Evolutionary conservation across 2,329 filamentous ascomycete genomes (phyloP).

Genomic region (Beauveria brongniartii): DNA sequence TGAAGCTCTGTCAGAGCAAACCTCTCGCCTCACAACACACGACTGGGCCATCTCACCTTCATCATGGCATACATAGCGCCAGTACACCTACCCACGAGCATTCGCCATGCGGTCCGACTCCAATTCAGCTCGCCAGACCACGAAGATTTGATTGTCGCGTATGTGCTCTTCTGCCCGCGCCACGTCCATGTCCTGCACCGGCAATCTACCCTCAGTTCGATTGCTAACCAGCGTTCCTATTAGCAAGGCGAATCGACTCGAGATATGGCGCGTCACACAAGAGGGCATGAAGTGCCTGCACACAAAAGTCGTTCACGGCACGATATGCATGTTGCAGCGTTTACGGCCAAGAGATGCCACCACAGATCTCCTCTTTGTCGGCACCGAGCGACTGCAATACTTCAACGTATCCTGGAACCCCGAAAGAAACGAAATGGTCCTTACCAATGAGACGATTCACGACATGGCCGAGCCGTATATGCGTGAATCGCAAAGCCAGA

Average conservation of each 20-base stretch:
- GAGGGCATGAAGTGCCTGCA: slow-evolving; percentile 57
- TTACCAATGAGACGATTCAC: slow-evolving; percentile 41
- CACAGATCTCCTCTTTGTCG: slow-evolving; percentile 84
- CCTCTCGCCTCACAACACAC: not conserved
- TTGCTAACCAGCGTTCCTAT: slow-evolving; percentile 21
- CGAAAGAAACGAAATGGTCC: slow-evolving; percentile 41
- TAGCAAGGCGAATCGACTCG: slow-evolving; percentile 77
- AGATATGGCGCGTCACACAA: slow-evolving; percentile 65
- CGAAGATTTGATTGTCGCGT: slow-evolving; percentile 84
- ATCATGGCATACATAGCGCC: slow-evolving; percentile 90
- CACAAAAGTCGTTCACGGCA: slow-evolving; percentile 72
- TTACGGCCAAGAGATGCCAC: slow-evolving; percentile 65
- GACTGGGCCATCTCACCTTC: not conserved
- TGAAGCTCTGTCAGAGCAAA: not conserved
- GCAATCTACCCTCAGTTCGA: not conserved
- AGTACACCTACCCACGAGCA: slow-evolving; percentile 85
- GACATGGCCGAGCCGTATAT: slow-evolving; percentile 52
- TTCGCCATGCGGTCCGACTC: slow-evolving; percentile 78
- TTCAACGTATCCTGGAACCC: slow-evolving; percentile 83
- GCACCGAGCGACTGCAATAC: slow-evolving; percentile 83
- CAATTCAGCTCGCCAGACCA: slow-evolving; percentile 66
- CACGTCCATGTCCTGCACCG: too few species aligned
- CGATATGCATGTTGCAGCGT: slow-evolving; percentile 75
- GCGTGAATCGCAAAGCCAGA: slow-evolving; percentile 73
- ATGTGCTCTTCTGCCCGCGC: slow-evolving; percentile 29